Conservation (phyloP, 345 rosid genomes). For the Turritis glabra region DNA sequence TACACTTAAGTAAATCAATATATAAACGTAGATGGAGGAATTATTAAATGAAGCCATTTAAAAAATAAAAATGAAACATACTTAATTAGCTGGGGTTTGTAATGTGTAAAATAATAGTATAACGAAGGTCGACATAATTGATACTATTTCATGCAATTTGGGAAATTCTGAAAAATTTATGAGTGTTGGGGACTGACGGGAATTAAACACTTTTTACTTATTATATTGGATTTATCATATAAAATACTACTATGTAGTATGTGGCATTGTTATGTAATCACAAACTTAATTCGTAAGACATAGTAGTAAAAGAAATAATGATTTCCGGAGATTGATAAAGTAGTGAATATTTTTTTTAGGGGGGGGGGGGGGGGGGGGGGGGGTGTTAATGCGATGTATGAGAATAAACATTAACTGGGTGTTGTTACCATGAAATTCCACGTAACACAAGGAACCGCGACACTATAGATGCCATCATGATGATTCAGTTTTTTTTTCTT, state of each 20-base stretch:
- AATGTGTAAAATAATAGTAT: background rate
- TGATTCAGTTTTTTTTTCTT: background rate
- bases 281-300: no score
- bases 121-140: background rate
- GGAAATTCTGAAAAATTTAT: no score
- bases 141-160: background rate
- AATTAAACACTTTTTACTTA: no score
- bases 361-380: no score
- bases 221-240: no score
- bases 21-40: background rate
- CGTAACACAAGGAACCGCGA: constrained; percentile 8
- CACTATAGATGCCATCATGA: background rate
- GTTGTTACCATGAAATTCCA: background rate
- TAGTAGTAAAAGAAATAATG: no score
- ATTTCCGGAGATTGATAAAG: background rate
- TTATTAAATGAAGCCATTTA: background rate
- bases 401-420: no score
- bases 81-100: background rate
- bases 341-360: background rate
- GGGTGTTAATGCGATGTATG: no score
- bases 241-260: no score
- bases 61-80: background rate
- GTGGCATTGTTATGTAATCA: no score
- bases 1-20: constrained; percentile 25
- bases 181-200: no score